Conservation (phyloP, 2,329 filamentous ascomycete genomes). For the Exophiala viscosa region DNA sequence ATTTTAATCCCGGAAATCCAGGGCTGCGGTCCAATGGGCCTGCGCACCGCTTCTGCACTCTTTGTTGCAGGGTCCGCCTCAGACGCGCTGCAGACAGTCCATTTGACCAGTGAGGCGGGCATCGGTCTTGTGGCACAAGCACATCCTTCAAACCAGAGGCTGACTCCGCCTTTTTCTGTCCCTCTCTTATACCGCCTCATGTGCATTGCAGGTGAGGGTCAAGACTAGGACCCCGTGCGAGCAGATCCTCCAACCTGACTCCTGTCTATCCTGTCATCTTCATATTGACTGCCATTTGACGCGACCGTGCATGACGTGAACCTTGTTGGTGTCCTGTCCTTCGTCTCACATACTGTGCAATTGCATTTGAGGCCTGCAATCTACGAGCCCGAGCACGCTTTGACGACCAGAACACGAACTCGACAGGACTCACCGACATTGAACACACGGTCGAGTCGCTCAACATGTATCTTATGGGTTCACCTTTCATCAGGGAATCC, state of each 20-base stretch:
- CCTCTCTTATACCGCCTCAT: background rate
- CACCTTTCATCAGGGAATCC: background rate
- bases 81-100: slow-evolving; percentile 11
- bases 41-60: slow-evolving; percentile 6
- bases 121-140: background rate
- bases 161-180: background rate
- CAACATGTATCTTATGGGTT: background rate
- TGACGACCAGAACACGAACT: no score
- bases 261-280: slow-evolving; percentile 18
- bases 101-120: slow-evolving; percentile 1
- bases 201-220: background rate
- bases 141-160: slow-evolving; percentile 1
- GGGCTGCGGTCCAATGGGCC: slow-evolving; percentile 13
- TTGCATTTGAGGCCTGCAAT: background rate
- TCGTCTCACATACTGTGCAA: background rate
- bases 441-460: no score
- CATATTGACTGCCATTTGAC: slow-evolving; percentile 1
- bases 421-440: no score
- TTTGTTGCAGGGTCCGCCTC: slow-evolving; percentile 12
- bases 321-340: background rate
- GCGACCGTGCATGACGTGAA: slow-evolving; percentile 13
- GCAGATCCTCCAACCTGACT: slow-evolving; percentile 6
- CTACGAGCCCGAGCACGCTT: no score
- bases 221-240: slow-evolving; percentile 1
- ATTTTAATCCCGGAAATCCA: slow-evolving; percentile 13